phyloP scores from a whole-genome alignment of 1,139 yeast genomes.

The Pichia sp. region DNA sequence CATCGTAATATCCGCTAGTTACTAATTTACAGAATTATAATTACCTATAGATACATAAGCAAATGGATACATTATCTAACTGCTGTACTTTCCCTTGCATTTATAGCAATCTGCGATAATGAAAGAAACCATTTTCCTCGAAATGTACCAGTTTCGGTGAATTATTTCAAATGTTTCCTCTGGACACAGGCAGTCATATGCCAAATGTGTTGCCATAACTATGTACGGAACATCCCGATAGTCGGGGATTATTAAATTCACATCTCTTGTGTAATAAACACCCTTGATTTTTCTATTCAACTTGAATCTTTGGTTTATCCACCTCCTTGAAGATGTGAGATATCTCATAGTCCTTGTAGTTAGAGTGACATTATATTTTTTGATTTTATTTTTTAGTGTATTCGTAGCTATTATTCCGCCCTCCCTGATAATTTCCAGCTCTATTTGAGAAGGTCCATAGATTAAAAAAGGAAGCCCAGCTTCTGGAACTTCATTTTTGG shows the following conservation, averaged over 20 bases:
- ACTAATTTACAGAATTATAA: conserved; percentile 14
- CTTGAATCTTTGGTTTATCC: conserved; percentile 31
- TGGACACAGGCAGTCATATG: conserved; percentile 21
- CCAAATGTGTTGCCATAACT: conserved; percentile 28
- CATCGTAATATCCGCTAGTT: conserved; percentile 22
- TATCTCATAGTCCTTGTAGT: conserved; percentile 29
- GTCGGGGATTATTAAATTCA: conserved; percentile 28
- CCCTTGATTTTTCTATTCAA: conserved; percentile 17
- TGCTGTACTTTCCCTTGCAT: conserved; percentile 8
- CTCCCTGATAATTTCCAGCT: conserved; percentile 25
- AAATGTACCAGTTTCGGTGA: conserved; percentile 29
- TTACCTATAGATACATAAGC: background rate
- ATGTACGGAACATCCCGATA: conserved; percentile 28
- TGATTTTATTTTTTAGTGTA: conserved; percentile 23
- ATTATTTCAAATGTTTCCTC: conserved; percentile 26
- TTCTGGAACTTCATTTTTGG: conserved; percentile 6
- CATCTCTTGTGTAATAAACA: conserved; percentile 27
- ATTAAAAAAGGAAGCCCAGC: conserved; percentile 25
- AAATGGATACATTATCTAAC: background rate
- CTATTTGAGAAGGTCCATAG: conserved; percentile 31
- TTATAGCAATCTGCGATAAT: conserved; percentile 16
- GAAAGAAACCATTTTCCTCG: conserved; percentile 26
- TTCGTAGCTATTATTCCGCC: conserved; percentile 29
- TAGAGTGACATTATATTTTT: conserved; percentile 24
- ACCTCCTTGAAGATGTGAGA: conserved; percentile 29